These are phyloP conservation scores for Mycena vitilis DNA, from an alignment of 768 basidiomycete genomes.

Conservation along the genomic window DNA sequence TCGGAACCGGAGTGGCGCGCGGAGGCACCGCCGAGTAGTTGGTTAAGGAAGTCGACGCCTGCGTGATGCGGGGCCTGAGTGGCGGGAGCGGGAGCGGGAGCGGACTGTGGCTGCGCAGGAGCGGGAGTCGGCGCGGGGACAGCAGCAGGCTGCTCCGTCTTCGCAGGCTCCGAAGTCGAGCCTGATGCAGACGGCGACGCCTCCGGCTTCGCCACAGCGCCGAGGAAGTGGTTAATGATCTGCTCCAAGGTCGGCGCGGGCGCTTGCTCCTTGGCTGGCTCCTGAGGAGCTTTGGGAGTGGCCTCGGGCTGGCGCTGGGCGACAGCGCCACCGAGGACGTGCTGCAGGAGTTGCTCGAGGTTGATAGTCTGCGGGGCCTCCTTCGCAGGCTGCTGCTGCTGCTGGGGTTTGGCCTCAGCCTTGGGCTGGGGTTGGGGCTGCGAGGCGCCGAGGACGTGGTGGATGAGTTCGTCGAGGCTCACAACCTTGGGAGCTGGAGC, in stretches of 20 bases:
- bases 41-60: conserved; percentile 12
- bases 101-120: not conserved
- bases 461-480: conserved; percentile 8
- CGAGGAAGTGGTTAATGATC: conserved; percentile 28
- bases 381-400: conserved; percentile 8
- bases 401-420: not conserved
- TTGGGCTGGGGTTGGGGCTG: conserved; percentile 2
- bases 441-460: conserved; percentile 11
- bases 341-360: conserved; percentile 24
- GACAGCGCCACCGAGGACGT: no score
- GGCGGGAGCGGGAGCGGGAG: conserved; percentile 11
- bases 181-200: not conserved
- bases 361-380: conserved; percentile 1
- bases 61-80: conserved; percentile 1
- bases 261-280: no score
- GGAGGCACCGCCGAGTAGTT: conserved; percentile 12
- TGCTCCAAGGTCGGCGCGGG: no score
- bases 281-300: no score
- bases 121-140: not conserved
- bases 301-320: no score
- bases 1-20: not conserved
- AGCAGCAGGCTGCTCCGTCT: conserved; percentile 1
- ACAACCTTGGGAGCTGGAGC: not conserved
- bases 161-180: not conserved
- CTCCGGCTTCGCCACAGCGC: conserved; percentile 13